Evolutionary conservation across 495 filamentous ascomycete species (phyloP), one percentile per base, ranked within the genome.

Genomic region (Aspergillus coremiiformis): DNA sequence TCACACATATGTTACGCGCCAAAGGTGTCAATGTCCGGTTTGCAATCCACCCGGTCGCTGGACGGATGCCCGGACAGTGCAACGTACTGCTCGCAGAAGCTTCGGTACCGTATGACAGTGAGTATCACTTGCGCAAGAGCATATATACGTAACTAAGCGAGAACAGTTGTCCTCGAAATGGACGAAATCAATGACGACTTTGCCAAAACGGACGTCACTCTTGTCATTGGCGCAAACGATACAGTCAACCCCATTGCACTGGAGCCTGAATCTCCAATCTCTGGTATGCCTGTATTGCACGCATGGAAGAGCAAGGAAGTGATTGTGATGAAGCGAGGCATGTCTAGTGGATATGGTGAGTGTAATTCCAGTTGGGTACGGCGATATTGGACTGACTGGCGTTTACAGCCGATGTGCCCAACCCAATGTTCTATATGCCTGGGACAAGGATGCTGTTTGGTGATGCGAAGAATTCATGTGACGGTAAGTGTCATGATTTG

Each of bases 171-270:
- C 29, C 73, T 89, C 15, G 87, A 92, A 69, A 90, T 90, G 87
- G 87, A 90, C 64, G 87, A 92, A 67, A 90, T 92, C 68, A 92
- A 92, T 66, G 87, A 92, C 44, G 87, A 90, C 64, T 92, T 92
- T 67, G 59, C 71, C 30, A 84, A 89, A 32, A 90, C 87, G 0
- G 87, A 90, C 56, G 76, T 92, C n/a, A 88, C 86, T 6, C 76
- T 92, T 2, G 86, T 92, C 9, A 92, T 92, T 57, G 87, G 87
- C 4, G 87, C 87, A 10, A 92, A 92, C 57, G 87, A 92, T 56
- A 90, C 87, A 0, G 87, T 92, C 9, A 92, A 92, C 54, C 87
- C 87, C 0, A 90, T 89, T 61, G 86, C 87, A 4, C 66, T 90
- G 52, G 86, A 92, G 62, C 81, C 83, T 1, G 85, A 85, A 49